Base-by-base conservation (phyloP, 495 filamentous ascomycete genomes). In the Tetracladium setigerum region DNA sequence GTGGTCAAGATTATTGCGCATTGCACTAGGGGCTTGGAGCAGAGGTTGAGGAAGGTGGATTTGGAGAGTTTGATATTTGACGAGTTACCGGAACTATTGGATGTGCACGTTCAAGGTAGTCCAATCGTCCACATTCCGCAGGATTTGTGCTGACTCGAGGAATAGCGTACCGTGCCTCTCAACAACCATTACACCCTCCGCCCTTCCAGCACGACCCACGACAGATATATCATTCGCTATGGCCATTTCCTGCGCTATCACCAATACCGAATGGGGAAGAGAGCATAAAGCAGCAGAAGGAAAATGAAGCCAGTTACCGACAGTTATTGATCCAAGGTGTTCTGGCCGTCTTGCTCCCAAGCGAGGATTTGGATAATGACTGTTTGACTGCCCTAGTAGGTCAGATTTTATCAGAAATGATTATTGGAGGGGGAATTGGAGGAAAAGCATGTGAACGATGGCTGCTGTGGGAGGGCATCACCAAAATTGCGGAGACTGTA, bases 1-100 rank as follows among this genome's bases (percentile, higher is more conserved):
- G 77, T 95, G 36, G 72, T 97, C 30, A 81, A 83, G 58, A 81
- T 95, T 44, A 84, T 96, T 49, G 92, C 89, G 39, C 89, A 95
- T 63, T 89, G 85, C 60, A 95, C 89, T 14, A 74, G 86, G 38
- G 86, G 82, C 11, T 65, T 98, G 34, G 92, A 96, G 66, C 79
- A 92, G 64, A 76, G 92, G 54, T 56, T 96, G 43, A 74, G 87
- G 44, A 81, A 82, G 54, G 76, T 90, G 16, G 88, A 98, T 63
- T 65, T 95, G 40, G 82, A 90, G 62, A 77, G 82, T 52, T 62
- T 98, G 41, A 49, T 95, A 22, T 72, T 98, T 37, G 91, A 98
- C 66, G 94, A 97, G 62, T 69, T 97, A 8, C 88, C 92, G 24
- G 83, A 81, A 19, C 67, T 96, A 27, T 56, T 96, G 30, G 82